Base-by-base conservation (phyloP, 2,329 filamentous ascomycete species). In the Aspergillus transmontanensis region DNA sequence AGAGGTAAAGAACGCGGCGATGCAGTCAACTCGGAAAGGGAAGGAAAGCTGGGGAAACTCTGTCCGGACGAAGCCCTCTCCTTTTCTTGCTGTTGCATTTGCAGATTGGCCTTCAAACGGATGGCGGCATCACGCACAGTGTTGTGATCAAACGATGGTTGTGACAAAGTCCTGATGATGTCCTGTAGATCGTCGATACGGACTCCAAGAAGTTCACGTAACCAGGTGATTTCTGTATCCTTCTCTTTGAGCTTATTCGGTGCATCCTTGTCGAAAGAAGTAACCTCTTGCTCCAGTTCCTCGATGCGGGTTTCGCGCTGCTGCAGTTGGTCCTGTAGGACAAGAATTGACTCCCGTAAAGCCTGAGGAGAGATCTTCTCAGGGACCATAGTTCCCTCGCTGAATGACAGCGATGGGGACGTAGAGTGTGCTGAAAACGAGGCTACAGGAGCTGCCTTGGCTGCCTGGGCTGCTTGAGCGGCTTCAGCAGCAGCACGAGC, bases 81-180 rank as follows among this genome's bases (percentile, higher is more conserved):
- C 58, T 93, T 92, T 79, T 97, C 94, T 76, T 97, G 93, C 75
- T 96, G 92, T 78, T 99, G 94, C 95, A 99, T 99, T 76, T 98
- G 93, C 41, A 99, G 84, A 73, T 97, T 97, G 16, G 95, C 92
- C 75, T 93, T 92, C 64, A 99, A 89, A 59, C 95, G 90, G 70
- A 98, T 98, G 41, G 93, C 92, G 6, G 94, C 93, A 75, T 98
- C 94, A 71, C 91, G 92, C 67, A 97, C 91, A 6, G 87, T 85
- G 66, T 93, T 88, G 62, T 88, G 87, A 76, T 98, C 90, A 75
- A 92, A 95, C 30, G 85, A 82, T 5, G 93, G 89, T 66, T 89
- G 85, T 3, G 90, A 89, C 32, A 98, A 84, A 6, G 91, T 89
- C 57, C 85, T 85, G 74, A 98, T 94, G 64, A 99, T 92, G 75